These are phyloP conservation scores for Coemansia sp. DNA, from an alignment of 192 early-diverging fungal genomes.

Conservation along the genomic window DNA sequence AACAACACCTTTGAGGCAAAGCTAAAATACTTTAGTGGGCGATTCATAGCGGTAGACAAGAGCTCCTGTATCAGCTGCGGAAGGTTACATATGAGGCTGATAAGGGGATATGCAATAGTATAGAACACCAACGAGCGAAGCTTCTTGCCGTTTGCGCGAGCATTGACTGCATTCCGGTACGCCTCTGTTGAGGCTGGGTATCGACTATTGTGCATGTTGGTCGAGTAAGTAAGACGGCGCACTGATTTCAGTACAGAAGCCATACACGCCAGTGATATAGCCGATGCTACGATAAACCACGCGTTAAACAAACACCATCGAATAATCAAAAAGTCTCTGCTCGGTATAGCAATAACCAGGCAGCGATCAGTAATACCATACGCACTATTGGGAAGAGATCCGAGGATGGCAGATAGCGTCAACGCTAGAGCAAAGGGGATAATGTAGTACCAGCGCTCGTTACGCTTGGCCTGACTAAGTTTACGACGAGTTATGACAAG, in stretches of 20 bases:
- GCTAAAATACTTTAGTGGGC: conserved; percentile 15
- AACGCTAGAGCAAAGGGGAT: conserved; percentile 38
- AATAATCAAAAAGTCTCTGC: conserved; percentile 26
- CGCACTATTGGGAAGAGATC: conserved; percentile 38
- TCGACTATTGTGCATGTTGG: conserved; percentile 4
- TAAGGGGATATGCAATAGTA: conserved; percentile 49
- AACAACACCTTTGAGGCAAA: conserved; percentile 23
- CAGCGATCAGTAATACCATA: conserved; percentile 34
- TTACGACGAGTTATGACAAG: conserved; percentile 51
- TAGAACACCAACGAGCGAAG: conserved; percentile 53
- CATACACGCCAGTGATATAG: conserved; percentile 48
- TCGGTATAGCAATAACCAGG: conserved; percentile 18
- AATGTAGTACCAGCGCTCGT: conserved; percentile 57
- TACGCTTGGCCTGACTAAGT: conserved; percentile 33
- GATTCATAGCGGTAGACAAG: conserved; percentile 26
- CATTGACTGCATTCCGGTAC: conserved; percentile 47
- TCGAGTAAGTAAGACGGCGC: conserved; percentile 39
- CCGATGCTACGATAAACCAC: conserved; percentile 52
- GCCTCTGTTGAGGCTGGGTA: conserved; percentile 36
- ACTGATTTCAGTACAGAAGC: conserved; percentile 40
- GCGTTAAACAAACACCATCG: conserved; percentile 52
- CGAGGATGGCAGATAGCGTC: conserved; percentile 30
- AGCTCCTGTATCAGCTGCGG: conserved; percentile 46
- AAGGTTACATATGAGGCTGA: conserved; percentile 49
- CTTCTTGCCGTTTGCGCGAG: conserved; percentile 51